Base-by-base conservation (phyloP, 306 rosid genomes). In the Inga laurina region DNA sequence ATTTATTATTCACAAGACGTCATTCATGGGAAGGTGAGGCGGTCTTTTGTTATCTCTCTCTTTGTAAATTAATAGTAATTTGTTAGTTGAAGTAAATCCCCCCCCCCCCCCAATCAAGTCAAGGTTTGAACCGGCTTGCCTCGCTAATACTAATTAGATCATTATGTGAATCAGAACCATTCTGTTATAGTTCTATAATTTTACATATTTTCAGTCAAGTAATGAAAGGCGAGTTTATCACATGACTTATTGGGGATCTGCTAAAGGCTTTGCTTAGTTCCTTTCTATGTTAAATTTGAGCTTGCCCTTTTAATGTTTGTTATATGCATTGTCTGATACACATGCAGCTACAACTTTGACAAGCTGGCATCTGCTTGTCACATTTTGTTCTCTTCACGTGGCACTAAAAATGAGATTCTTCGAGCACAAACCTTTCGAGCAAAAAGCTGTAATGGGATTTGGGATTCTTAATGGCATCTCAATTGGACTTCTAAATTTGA, bases 361-460 rank as follows among this genome's bases (percentile, higher is more conserved):
- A 76, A 90, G 93, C 56, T 90, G 93, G 93, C 93, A 90, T 84
- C 87, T 87, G 12, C 89, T 90, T 71, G 91, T 90, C 64, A 90
- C 93, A 54, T 90, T 90, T 84, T 90, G 91, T 82, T 90, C 93
- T 65, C 93, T 90, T 82, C 91, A 90, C 37, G 88, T 87, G 84
- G 93, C 93, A 9, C 79, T 84, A 70, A 87, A 87, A 81, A 68
- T 90, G 91, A 87, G 79, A 74, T 76, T 87, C 68, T 90, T 90
- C 79, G 91, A 90, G 83, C 93, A 90, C 81, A 90, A 90, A 78
- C 90, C 93, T 79, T 90, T 90, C 69, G 93, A 88, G 72, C 76
- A 85, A n/a, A 90, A 87, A 84, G 86, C 85, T 69, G 93, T 90
- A 39, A 79, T 90, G 89, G 93, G 91, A 68, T 90, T 90, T 35